Evolutionary conservation across 176 grass and related monocot species (phyloP), one percentile per base, ranked within the genome.

Genomic region (Oryza coarctata): DNA sequence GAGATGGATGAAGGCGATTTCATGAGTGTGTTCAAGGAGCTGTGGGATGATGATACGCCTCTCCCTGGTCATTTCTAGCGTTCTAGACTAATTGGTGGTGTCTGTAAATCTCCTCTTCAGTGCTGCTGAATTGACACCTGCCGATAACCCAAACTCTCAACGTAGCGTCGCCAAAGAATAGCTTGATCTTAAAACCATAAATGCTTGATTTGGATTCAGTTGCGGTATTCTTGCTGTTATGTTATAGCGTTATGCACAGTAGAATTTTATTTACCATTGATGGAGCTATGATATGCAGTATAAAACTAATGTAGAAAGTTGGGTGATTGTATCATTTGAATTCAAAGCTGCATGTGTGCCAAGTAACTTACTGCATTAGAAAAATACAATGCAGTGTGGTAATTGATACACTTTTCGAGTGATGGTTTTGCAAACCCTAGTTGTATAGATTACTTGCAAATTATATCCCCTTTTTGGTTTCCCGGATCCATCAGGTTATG

Each of bases 11-110:
- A 90, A 25, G 61, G 80, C 29, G 55, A 89, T 84, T 80, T 97
- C 52, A 88, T 97, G 86, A 70, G 67, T 73, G 94, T 91, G 75
- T 65, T 93, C 45, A 87, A 90, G 81, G 88, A 97, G 67, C 79
- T 97, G 18, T 93, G 81, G 84, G 78, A 91, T 27, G 82, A 87
- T 64, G 91, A 93, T 64, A 79, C 82, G 6, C 45, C 35, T 15
- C 43, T 88, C 64, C 76, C 77, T n/a, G 84, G 65, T 47, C 87
- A 75, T 28, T 75, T 81, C n/a, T 87, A 87, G 47, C 28, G 12
- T 44, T 57, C 0, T 44, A 14, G 27, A 44, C 71, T 68, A 69
- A 69, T 44, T 58, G 18, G 14, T 67, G 68, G 9, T 73, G 45
- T 45, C 25, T 22, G 68, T 67, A 57, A 49, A 58, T 49, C 0